Evolutionary conservation across 2,329 filamentous ascomycete species (phyloP), one percentile per base, ranked within the genome.

Genomic region (Fusarium sp.): DNA sequence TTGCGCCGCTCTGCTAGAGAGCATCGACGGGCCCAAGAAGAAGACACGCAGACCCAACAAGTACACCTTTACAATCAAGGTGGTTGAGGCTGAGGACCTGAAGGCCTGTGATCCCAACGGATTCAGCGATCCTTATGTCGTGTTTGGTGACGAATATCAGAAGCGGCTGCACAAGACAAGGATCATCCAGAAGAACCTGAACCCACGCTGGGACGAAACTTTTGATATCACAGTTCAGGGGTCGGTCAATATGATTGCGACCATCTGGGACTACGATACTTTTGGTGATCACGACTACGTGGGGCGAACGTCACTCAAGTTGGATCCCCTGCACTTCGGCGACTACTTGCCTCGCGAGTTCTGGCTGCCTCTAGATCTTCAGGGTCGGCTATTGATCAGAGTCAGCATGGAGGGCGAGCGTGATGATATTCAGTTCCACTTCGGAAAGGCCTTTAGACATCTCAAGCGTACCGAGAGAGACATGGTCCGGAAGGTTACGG

Each of bases 401-500:
- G 93, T 99, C 57, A 97, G 93, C 77, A 99, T 99, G 96, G 96
- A 99, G 81, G 96, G 96, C 56, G 96, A 99, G 81, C 88, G 96
- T 68, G 96, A 99, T 77, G 96, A 99, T 77, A 99, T 99, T 63
- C 93, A 97, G 75, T 99, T 99, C 79, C 95, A 97, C 77, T 98
- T 98, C 79, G 96, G 94, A 74, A 98, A 97, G 81, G 92, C 96
- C 25, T 99, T 99, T 83, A 88, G 96, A 50, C 93, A 95, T 65
- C 84, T 99, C 73, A 98, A 98, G 84, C 89, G 96, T 71, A 97
- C 95, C 0, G 95, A 99, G 81, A 88, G 95, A 75, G 96, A 99
- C 79, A 99, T 99, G 96, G 97, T 96, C 59, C 89, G 96, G 67
- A 96, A 94, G 81, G 96, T 98, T 75, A 98, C 96, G 7, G 96